These are phyloP conservation scores for Paecilomyces variotii DNA, from an alignment of 2,329 filamentous ascomycete genomes.

Conservation along the genomic window DNA sequence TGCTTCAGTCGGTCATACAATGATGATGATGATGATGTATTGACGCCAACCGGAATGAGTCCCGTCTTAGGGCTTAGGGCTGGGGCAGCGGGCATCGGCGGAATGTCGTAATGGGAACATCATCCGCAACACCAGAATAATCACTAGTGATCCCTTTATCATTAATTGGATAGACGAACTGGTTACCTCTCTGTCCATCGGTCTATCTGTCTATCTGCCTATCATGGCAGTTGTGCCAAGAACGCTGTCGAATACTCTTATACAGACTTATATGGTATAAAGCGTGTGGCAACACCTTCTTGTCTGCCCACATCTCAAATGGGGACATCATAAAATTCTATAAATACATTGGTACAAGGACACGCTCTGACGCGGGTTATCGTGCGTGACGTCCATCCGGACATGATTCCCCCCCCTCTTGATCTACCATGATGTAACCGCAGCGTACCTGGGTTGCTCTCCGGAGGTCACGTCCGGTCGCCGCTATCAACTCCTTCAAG, in stretches of 20 bases:
- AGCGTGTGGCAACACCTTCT: no score
- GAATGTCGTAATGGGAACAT: constrained; percentile 3
- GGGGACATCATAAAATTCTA: no score
- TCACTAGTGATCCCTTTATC: no score
- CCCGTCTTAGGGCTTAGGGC: not conserved
- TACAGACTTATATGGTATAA: no score
- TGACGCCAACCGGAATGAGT: not conserved
- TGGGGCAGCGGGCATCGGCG: not conserved
- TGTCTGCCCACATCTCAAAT: no score
- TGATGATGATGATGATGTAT: constrained; percentile 1
- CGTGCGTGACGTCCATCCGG: not conserved
- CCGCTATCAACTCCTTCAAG: constrained; percentile 11
- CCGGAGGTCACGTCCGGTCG: constrained; percentile 8
- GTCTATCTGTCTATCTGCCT: no score
- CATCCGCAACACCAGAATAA: not conserved
- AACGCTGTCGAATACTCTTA: no score
- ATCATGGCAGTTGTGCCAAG: no score
- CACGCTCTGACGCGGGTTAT: not conserved
- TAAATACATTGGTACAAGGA: not conserved
- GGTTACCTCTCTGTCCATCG: no score
- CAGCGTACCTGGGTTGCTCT: not conserved
- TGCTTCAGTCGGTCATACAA: not conserved
- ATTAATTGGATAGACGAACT: no score
- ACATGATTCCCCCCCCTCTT: not conserved
- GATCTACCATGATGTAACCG: constrained; percentile 3